Evolutionary conservation across 257 asterid species (phyloP).

Genomic region (Solanum rostratum): DNA sequence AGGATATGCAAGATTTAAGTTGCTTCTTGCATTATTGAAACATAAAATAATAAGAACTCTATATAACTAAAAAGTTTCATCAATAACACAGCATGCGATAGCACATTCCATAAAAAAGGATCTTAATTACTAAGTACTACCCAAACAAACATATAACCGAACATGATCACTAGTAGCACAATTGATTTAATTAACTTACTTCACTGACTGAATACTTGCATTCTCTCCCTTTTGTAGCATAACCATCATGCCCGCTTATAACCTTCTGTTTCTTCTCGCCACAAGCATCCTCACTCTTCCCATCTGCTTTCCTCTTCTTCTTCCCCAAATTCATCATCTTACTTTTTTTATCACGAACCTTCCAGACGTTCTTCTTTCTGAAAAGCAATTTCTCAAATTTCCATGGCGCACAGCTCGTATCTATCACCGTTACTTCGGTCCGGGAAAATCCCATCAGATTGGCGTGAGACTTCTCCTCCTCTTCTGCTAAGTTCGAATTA

Average conservation of each 20-base stretch:
- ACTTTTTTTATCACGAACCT: constrained; percentile 58
- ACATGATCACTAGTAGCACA: not conserved
- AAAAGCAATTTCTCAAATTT: constrained; percentile 73
- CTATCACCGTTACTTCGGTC: constrained; percentile 80
- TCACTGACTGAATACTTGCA: constrained; percentile 15
- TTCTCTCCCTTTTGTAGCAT: constrained; percentile 7
- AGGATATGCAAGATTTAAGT: not conserved
- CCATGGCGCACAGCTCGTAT: constrained; percentile 77
- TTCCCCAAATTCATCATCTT: constrained; percentile 17
- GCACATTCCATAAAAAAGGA: not conserved
- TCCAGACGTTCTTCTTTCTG: constrained; percentile 82
- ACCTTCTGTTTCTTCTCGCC: constrained; percentile 39
- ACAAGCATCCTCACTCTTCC: constrained; percentile 7
- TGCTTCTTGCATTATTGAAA: not conserved
- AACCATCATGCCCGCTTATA: constrained; percentile 10
- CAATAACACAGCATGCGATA: not conserved
- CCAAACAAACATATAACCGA: not conserved
- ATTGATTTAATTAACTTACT: constrained; percentile 10
- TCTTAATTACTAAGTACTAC: not conserved
- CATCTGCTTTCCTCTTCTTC: constrained; percentile 34
- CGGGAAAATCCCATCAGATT: constrained; percentile 58
- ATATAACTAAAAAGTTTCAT: not conserved
- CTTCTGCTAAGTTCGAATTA: constrained; percentile 12
- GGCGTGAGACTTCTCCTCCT: constrained; percentile 21
- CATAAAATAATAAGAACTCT: not conserved